Conservation (phyloP, 345 rosid genomes). For the Gossypium stocksii region DNA sequence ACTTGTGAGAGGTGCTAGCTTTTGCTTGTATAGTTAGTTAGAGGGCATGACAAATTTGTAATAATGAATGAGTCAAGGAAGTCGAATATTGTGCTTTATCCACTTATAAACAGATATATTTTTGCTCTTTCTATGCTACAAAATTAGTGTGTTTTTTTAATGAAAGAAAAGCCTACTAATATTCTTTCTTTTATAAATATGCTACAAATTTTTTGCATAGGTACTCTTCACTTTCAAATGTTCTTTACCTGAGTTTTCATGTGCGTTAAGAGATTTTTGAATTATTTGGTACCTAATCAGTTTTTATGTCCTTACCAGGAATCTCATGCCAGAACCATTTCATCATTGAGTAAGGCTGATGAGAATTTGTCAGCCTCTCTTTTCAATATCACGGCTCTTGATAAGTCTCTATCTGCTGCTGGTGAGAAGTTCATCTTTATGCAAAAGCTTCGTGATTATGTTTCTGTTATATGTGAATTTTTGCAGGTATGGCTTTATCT, state of each 20-base stretch:
- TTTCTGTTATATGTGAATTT: conserved; percentile 93
- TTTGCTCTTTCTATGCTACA: too few relatives aligned
- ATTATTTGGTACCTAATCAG: neutral
- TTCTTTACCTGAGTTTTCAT: too few relatives aligned
- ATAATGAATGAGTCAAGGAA: too few relatives aligned
- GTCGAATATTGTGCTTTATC: too few relatives aligned
- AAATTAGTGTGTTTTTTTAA: too few relatives aligned
- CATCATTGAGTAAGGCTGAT: conserved; percentile 62
- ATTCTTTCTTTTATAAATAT: too few relatives aligned
- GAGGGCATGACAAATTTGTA: neutral
- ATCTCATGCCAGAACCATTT: conserved; percentile 60
- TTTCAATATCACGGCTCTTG: conserved; percentile 67
- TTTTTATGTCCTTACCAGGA: conserved; percentile 45
- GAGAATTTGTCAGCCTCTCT: conserved; percentile 86
- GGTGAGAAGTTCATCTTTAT: conserved; percentile 98
- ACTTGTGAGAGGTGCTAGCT: neutral
- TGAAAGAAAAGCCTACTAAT: too few relatives aligned
- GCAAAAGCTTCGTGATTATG: conserved; percentile 96
- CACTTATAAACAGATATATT: too few relatives aligned
- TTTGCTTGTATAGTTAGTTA: neutral
- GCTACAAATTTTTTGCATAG: too few relatives aligned
- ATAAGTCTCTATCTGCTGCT: conserved; percentile 71
- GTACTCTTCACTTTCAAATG: too few relatives aligned
- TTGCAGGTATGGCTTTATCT: conserved; percentile 78
- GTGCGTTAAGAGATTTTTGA: neutral